These are phyloP conservation scores for Trichoderma citrinoviride DNA, from an alignment of 2,329 filamentous ascomycete genomes.

Conservation along the genomic window DNA sequence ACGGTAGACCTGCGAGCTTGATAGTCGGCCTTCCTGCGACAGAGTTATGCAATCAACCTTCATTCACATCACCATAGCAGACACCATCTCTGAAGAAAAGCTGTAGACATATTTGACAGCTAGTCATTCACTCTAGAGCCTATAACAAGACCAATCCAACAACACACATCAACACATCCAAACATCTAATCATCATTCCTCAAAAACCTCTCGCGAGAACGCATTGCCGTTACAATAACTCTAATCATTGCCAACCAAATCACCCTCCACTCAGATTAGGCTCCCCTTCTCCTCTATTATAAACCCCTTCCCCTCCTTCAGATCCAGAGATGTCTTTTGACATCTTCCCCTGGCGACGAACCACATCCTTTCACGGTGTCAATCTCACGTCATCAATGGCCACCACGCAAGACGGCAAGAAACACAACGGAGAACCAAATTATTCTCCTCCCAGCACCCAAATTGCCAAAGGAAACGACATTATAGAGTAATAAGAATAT, in stretches of 20 bases:
- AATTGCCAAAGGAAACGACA: not conserved
- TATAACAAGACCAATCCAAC: no score
- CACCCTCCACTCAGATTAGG: slow-evolving; percentile 28
- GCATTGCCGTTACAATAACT: not conserved
- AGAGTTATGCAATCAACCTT: no score
- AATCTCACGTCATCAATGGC: not conserved
- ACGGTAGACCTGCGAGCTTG: no score
- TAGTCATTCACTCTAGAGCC: no score
- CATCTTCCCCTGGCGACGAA: not conserved
- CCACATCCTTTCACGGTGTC: not conserved
- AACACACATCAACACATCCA: not conserved
- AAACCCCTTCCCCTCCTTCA: slow-evolving; percentile 18
- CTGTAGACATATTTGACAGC: no score
- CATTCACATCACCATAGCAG: no score
- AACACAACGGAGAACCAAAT: not conserved
- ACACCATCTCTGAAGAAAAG: no score
- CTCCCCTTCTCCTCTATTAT: slow-evolving; percentile 26
- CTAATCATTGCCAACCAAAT: slow-evolving; percentile 8
- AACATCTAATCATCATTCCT: not conserved
- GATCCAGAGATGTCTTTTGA: not conserved
- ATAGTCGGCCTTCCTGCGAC: no score
- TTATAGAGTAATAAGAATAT: slow-evolving; percentile 15
- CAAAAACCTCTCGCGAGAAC: slow-evolving; percentile 5
- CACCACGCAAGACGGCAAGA: not conserved
- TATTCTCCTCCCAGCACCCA: not conserved